phyloP scores from a whole-genome alignment of 768 basidiomycete species.

The Russula dissimulans region DNA sequence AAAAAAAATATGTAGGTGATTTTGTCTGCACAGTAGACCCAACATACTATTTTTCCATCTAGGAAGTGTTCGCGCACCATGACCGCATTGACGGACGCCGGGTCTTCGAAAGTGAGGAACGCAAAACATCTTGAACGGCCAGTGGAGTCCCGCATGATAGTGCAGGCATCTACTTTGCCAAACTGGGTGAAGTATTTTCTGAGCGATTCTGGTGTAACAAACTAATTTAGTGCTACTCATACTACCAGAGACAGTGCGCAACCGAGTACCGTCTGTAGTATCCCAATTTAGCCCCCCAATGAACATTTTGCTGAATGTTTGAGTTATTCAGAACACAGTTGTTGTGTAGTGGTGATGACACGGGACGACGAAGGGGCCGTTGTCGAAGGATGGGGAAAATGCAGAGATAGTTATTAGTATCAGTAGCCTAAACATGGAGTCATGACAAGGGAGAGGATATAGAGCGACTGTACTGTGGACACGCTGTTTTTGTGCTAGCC shows the following conservation, averaged over 20 bases:
- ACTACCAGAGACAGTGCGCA: constrained; percentile 29
- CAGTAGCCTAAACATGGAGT: constrained; percentile 54
- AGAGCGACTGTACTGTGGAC: constrained; percentile 60
- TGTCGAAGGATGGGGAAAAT: constrained; percentile 32
- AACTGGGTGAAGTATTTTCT: constrained; percentile 88
- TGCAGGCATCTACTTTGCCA: constrained; percentile 91
- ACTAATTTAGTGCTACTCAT: constrained; percentile 32
- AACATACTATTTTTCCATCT: constrained; percentile 88
- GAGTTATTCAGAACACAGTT: constrained; percentile 4
- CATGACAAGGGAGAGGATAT: constrained; percentile 42
- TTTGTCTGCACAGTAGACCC: background rate
- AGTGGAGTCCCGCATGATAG: constrained; percentile 93
- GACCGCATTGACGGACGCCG: constrained; percentile 85
- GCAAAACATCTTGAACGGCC: constrained; percentile 94
- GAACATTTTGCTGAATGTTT: constrained; percentile 86
- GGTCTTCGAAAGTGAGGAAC: constrained; percentile 90
- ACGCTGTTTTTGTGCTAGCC: constrained; percentile 27
- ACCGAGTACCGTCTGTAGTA: constrained; percentile 82
- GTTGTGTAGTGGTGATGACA: constrained; percentile 13
- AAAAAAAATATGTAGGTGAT: background rate
- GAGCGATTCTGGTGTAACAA: constrained; percentile 45
- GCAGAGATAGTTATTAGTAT: constrained; percentile 63
- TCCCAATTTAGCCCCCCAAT: constrained; percentile 99
- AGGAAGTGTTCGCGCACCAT: constrained; percentile 89
- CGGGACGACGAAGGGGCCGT: constrained; percentile 7